Evolutionary conservation across 2,329 filamentous ascomycete genomes (phyloP).

Genomic region (Teratosphaeria gauchensis): DNA sequence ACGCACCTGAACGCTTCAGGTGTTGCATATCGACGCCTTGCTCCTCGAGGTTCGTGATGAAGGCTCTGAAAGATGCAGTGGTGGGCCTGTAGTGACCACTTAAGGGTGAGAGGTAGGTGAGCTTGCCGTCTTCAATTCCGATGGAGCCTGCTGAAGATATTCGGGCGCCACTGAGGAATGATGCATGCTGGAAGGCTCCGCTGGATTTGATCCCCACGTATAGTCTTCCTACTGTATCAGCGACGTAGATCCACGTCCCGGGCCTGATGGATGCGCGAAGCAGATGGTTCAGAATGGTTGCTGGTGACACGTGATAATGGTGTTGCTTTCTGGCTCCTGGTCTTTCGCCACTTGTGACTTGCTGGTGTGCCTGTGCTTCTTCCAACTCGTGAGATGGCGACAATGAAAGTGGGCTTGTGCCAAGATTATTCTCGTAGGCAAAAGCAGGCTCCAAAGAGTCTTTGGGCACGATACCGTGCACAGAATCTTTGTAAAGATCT

Average conservation of each 20-base stretch:
- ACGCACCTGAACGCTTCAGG: slow-evolving; percentile 69
- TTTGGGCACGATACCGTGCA: slow-evolving; percentile 47
- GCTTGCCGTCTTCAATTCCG: slow-evolving; percentile 66
- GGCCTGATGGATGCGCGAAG: slow-evolving; percentile 68
- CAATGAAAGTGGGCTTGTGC: no score
- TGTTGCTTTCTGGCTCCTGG: slow-evolving; percentile 33
- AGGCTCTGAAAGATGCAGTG: slow-evolving; percentile 68
- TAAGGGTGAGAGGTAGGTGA: slow-evolving; percentile 60
- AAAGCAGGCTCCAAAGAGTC: slow-evolving; percentile 32
- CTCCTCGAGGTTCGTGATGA: slow-evolving; percentile 61
- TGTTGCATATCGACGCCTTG: slow-evolving; percentile 67
- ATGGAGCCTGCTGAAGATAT: slow-evolving; percentile 77
- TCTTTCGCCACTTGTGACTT: slow-evolving; percentile 39
- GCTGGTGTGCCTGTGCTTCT: slow-evolving; percentile 1
- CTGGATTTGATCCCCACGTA: slow-evolving; percentile 85
- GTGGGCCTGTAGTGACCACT: slow-evolving; percentile 77
- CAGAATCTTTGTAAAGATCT: slow-evolving; percentile 63
- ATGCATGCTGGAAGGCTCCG: slow-evolving; percentile 84
- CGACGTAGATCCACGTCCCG: slow-evolving; percentile 88
- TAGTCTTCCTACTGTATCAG: slow-evolving; percentile 70
- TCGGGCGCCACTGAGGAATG: slow-evolving; percentile 71
- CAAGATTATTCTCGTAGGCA: slow-evolving; percentile 6
- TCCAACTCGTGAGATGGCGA: neutral
- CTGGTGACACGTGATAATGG: slow-evolving; percentile 57
- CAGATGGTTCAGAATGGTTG: slow-evolving; percentile 67